phyloP scores from a whole-genome alignment of 495 filamentous ascomycete species.

The Opeltia flavorubescens region DNA sequence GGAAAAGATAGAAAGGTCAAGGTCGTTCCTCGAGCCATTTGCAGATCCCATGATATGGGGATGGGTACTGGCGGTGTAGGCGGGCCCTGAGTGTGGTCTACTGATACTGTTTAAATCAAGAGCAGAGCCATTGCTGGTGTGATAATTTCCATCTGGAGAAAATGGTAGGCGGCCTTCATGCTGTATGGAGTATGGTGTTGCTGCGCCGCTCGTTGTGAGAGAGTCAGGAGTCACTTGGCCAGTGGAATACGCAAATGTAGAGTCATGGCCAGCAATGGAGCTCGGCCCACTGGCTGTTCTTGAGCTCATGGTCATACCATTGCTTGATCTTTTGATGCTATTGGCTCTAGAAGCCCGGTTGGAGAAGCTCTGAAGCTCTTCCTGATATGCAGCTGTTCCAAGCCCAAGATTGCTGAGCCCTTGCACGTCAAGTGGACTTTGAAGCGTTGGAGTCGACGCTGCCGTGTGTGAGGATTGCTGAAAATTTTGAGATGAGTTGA shows the following conservation, averaged over 20 bases:
- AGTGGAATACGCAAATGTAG: slow-evolving; percentile 7
- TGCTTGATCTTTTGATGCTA: slow-evolving; percentile 40
- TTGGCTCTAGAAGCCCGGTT: slow-evolving; percentile 43
- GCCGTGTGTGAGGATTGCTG: slow-evolving; percentile 3
- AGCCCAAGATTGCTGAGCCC: slow-evolving; percentile 25
- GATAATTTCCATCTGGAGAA: slow-evolving; percentile 4
- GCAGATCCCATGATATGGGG: slow-evolving; percentile 11
- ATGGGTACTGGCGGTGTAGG: slow-evolving; percentile 9
- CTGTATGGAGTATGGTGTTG: slow-evolving; percentile 12
- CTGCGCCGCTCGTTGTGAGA: slow-evolving; percentile 14
- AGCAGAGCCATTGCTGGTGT: neutral
- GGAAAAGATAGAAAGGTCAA: slow-evolving; percentile 6
- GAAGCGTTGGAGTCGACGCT: slow-evolving; percentile 7
- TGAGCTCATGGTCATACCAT: slow-evolving; percentile 14
- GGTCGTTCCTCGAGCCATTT: slow-evolving; percentile 6
- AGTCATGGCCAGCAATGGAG: slow-evolving; percentile 5
- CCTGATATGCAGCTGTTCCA: slow-evolving; percentile 23
- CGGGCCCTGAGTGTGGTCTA: slow-evolving; percentile 3
- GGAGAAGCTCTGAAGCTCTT: slow-evolving; percentile 8
- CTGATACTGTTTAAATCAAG: slow-evolving; percentile 1
- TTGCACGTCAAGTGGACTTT: slow-evolving; percentile 22
- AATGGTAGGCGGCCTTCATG: slow-evolving; percentile 10
- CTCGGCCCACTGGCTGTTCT: slow-evolving; percentile 5
- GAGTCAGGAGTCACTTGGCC: slow-evolving; percentile 17
- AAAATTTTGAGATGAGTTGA: neutral